Conservation (phyloP, 1,284 basidiomycete genomes). For the Microbotryum violaceum region DNA sequence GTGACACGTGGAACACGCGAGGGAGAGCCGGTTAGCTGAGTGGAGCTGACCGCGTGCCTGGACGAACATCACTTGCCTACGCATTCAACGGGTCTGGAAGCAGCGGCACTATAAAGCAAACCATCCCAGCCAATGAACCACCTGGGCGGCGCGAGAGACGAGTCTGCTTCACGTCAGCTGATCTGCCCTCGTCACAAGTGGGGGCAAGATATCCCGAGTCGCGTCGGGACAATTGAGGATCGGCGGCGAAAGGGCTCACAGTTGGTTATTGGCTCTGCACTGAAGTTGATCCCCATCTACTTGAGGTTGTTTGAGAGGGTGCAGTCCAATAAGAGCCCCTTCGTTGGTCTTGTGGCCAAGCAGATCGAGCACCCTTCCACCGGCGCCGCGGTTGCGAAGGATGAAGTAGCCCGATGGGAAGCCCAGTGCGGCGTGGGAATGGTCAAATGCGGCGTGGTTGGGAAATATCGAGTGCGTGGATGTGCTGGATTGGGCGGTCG, state of each 20-base stretch:
- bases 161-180: background rate
- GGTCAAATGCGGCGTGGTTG: constrained; percentile 10
- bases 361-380: constrained; percentile 23
- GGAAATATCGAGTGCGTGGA: no score
- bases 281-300: constrained; percentile 1
- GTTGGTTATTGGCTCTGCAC: constrained; percentile 5
- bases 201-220: background rate
- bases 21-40: background rate
- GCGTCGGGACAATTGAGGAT: background rate
- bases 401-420: constrained; percentile 27
- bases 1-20: background rate
- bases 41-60: constrained; percentile 8
- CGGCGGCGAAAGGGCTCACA: background rate
- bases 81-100: background rate
- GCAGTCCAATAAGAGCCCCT: constrained; percentile 20
- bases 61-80: background rate
- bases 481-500: no score
- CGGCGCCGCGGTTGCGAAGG: constrained; percentile 16
- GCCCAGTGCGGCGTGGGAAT: constrained; percentile 3
- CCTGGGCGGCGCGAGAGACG: background rate
- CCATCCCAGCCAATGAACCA: constrained; percentile 25
- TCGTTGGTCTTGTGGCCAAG: constrained; percentile 11
- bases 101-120: constrained; percentile 9
- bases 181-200: constrained; percentile 17
- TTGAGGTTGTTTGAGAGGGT: constrained; percentile 26